A percentile compares a stretch with the other conserved stretches of the same genome.
phyloP scores from a whole-genome alignment of 2,329 filamentous ascomycete species.

The Albifimbria verrucaria region DNA sequence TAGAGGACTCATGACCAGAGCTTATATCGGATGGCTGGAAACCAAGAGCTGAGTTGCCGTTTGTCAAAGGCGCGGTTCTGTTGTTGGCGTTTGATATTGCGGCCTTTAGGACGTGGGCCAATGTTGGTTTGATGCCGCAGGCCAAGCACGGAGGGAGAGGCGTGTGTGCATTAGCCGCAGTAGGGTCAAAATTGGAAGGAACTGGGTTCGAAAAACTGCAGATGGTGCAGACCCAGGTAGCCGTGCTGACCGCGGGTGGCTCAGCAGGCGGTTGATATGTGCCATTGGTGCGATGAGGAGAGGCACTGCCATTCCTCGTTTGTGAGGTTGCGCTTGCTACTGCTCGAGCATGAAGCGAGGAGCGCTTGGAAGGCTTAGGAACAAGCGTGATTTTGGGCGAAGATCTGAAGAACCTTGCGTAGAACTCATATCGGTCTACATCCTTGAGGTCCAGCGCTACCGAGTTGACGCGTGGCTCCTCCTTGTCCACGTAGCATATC shows the following conservation, averaged over 20 bases:
- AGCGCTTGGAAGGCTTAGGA: conserved; percentile 72
- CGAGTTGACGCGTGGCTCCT: conserved; percentile 80
- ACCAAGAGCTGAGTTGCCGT: no score
- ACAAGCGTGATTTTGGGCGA: conserved; percentile 89
- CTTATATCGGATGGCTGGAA: no score
- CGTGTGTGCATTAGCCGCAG: conserved; percentile 73
- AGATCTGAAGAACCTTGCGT: conserved; percentile 91
- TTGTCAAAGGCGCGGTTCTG: no score
- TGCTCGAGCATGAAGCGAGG: conserved; percentile 54
- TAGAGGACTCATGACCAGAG: no score
- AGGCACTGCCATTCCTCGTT: conserved; percentile 42
- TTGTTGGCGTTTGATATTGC: conserved; percentile 72
- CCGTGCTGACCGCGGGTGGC: conserved; percentile 51
- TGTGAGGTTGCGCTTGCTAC: conserved; percentile 43
- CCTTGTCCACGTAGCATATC: conserved; percentile 89
- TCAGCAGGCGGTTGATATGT: conserved; percentile 34
- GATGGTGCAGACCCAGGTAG: conserved; percentile 94
- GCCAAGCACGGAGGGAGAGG: conserved; percentile 83
- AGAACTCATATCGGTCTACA: conserved; percentile 86
- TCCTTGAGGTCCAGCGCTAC: conserved; percentile 85
- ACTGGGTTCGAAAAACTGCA: conserved; percentile 93
- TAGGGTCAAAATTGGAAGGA: conserved; percentile 88
- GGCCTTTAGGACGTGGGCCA: conserved; percentile 81
- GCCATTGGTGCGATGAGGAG: conserved; percentile 43
- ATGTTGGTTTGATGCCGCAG: conserved; percentile 88